Conservation (phyloP, 768 basidiomycete species). For the Russula lepida region DNA sequence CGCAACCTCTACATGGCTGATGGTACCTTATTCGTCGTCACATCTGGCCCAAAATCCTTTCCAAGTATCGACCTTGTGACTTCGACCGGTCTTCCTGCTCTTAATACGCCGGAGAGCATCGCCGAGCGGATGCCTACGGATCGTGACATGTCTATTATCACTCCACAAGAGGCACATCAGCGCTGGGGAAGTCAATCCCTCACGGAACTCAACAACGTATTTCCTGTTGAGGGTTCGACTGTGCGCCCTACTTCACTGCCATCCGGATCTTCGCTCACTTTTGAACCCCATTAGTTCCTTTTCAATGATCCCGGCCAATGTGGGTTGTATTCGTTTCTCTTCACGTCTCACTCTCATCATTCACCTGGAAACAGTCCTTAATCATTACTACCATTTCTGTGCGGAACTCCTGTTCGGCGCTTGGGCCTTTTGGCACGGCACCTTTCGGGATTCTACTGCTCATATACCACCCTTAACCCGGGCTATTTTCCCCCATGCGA, state of each 20-base stretch:
- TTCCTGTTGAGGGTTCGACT: conserved; percentile 64
- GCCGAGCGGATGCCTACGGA: conserved; percentile 57
- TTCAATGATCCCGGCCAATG: conserved; percentile 66
- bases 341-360: neutral
- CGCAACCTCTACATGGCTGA: conserved; percentile 78
- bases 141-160: conserved; percentile 53
- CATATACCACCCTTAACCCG: conserved; percentile 39
- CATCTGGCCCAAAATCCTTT: conserved; percentile 37
- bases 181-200: conserved; percentile 47
- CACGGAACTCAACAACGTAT: conserved; percentile 40
- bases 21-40: conserved; percentile 68
- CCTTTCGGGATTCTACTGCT: conserved; percentile 25
- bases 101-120: conserved; percentile 55
- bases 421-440: conserved; percentile 66
- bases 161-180: conserved; percentile 46
- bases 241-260: conserved; percentile 32
- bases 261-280: neutral
- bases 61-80: conserved; percentile 50
- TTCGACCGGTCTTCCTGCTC: conserved; percentile 53
- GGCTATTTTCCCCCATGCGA: conserved; percentile 59
- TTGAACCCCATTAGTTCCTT: conserved; percentile 17
- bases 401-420: conserved; percentile 72
- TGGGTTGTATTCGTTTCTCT: conserved; percentile 15
- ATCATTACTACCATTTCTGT: conserved; percentile 82
- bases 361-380: conserved; percentile 38